Evolutionary conservation across 2,329 filamentous ascomycete genomes (phyloP).

Genomic region (Ascochyta pisi): DNA sequence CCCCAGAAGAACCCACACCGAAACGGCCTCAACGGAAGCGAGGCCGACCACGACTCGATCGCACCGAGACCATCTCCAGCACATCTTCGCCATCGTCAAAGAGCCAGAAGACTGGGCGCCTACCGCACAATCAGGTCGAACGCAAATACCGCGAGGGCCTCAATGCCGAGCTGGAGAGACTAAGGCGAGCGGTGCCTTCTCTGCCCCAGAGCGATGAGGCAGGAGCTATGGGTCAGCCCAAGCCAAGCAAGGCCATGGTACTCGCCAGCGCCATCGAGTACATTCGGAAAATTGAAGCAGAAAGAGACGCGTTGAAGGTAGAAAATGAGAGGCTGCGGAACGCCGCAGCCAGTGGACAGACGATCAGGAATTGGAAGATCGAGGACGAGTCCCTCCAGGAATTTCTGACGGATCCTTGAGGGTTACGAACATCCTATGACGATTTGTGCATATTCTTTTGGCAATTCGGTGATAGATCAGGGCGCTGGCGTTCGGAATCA

Average conservation of each 20-base stretch:
- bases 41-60: conserved; percentile 41
- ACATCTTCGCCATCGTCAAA: conserved; percentile 24
- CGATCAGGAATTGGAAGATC: conserved; percentile 12
- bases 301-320: conserved; percentile 33
- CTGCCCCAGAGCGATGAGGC: conserved; percentile 40
- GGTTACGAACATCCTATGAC: background rate
- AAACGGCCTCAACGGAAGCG: conserved; percentile 41
- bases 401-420: conserved; percentile 17
- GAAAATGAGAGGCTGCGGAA: conserved; percentile 38
- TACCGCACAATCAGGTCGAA: conserved; percentile 47
- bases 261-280: conserved; percentile 44
- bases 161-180: conserved; percentile 40
- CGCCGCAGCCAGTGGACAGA: conserved; percentile 11
- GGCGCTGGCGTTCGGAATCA: conserved; percentile 2
- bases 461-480: background rate
- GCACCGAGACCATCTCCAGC: conserved; percentile 27
- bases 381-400: conserved; percentile 19
- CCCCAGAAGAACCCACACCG: conserved; percentile 29
- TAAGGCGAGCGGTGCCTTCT: conserved; percentile 38
- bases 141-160: conserved; percentile 39
- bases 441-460: background rate
- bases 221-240: conserved; percentile 35
- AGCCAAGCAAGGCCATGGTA: conserved; percentile 46
- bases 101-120: conserved; percentile 27
- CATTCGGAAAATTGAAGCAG: conserved; percentile 38